Evolutionary conservation across 2,329 filamentous ascomycete species (phyloP).

Genomic region (Apiospora hydei): DNA sequence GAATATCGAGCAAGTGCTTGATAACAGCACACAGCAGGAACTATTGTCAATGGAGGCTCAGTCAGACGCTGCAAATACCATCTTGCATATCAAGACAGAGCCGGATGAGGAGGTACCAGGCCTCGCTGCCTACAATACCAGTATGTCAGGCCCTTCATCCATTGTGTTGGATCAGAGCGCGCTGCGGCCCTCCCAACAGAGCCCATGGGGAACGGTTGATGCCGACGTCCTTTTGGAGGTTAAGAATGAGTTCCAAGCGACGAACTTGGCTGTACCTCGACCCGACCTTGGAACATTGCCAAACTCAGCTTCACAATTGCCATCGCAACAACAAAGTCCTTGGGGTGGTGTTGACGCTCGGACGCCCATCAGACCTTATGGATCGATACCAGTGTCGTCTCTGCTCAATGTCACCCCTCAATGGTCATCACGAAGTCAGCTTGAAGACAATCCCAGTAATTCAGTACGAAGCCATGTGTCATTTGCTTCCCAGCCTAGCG

Average conservation of each 20-base stretch:
- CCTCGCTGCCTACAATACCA: background rate
- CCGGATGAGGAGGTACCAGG: background rate
- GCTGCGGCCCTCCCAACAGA: slow-evolving; percentile 1
- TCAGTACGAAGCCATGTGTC: background rate
- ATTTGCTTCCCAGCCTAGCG: background rate
- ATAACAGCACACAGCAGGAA: background rate
- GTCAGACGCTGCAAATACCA: background rate
- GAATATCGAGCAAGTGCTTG: background rate
- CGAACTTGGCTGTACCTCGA: background rate
- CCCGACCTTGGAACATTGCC: background rate
- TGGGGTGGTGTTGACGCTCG: background rate
- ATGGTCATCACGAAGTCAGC: background rate
- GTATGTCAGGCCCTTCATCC: background rate
- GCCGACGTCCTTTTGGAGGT: background rate
- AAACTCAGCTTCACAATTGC: background rate
- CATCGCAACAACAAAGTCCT: slow-evolving; percentile 5
- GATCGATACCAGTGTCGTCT: background rate
- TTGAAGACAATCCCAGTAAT: background rate
- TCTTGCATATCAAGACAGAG: background rate
- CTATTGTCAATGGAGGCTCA: background rate
- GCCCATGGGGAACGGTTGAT: background rate
- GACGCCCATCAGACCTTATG: background rate
- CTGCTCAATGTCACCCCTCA: background rate
- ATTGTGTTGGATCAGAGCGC: background rate
- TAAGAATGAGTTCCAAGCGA: background rate